These are phyloP conservation scores for Tetrahymena thermophila DNA, from an alignment of 73 alveolate genomes.

Conservation along the genomic window DNA sequence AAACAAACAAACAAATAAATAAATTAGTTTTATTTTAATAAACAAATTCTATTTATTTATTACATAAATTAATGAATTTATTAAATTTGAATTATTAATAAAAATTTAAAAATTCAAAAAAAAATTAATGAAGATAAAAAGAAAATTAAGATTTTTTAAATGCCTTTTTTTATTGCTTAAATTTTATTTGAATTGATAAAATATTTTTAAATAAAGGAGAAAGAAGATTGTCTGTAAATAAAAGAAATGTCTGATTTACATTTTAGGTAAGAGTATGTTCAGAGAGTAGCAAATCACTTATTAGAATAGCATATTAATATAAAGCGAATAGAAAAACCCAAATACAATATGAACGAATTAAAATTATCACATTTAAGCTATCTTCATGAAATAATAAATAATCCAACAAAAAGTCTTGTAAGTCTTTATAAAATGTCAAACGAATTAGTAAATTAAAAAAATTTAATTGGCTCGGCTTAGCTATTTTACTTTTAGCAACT, in stretches of 20 bases:
- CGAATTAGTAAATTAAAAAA: too few species aligned
- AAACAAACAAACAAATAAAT: too few species aligned
- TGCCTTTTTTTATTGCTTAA: too few species aligned
- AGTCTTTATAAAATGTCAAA: neutral
- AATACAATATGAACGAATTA: neutral
- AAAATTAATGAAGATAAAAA: too few species aligned
- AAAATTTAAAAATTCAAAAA: too few species aligned
- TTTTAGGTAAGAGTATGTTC: neutral
- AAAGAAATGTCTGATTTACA: neutral
- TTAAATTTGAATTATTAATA: too few species aligned
- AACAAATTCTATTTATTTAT: too few species aligned
- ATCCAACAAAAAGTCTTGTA: neutral
- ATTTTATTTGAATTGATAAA: too few species aligned
- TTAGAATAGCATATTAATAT: neutral
- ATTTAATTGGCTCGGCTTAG: neutral
- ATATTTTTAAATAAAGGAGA: neutral
- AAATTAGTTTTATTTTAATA: too few species aligned
- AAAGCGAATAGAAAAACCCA: neutral
- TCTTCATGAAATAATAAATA: neutral
- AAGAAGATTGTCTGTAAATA: neutral
- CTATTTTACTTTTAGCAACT: neutral
- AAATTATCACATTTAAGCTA: too few species aligned
- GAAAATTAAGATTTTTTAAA: too few species aligned
- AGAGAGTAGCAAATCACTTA: neutral
- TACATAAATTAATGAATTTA: too few species aligned